Percentiles rank a stretch among this genome's conserved stretches.
These are phyloP conservation scores for Dothistroma pini DNA, from an alignment of 2,329 filamentous ascomycete species.

Conservation along the genomic window DNA sequence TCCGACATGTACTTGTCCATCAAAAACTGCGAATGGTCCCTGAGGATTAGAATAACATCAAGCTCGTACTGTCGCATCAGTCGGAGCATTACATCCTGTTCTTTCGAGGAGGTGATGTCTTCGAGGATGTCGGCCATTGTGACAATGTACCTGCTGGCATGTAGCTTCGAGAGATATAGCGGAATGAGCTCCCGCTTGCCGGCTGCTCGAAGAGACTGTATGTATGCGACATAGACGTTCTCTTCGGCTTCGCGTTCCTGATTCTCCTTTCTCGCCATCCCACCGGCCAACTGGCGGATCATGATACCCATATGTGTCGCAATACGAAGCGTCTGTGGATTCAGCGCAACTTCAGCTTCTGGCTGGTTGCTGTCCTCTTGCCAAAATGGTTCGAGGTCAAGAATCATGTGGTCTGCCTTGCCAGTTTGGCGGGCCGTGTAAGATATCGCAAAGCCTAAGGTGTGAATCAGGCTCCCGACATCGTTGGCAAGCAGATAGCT, in stretches of 20 bases:
- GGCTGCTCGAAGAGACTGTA: constrained; percentile 69
- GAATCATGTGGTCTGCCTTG: constrained; percentile 24
- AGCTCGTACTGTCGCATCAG: constrained; percentile 74
- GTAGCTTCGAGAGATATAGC: constrained; percentile 79
- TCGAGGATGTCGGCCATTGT: constrained; percentile 75
- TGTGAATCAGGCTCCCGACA: constrained; percentile 42
- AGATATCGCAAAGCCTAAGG: constrained; percentile 43
- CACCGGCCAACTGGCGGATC: constrained; percentile 47
- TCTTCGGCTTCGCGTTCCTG: constrained; percentile 56
- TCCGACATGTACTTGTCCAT: constrained; percentile 24
- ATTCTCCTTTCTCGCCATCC: constrained; percentile 40
- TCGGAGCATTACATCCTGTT: constrained; percentile 65
- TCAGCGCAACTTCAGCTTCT: constrained; percentile 36
- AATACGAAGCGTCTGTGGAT: constrained; percentile 45
- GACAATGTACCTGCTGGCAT: constrained; percentile 60
- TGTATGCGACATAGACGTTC: constrained; percentile 76
- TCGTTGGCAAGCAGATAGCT: constrained; percentile 68
- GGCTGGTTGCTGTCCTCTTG: constrained; percentile 17
- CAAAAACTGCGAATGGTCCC: constrained; percentile 54
- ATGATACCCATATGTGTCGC: constrained; percentile 59
- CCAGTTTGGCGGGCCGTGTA: constrained; percentile 33
- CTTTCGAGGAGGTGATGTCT: constrained; percentile 61
- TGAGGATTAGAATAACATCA: constrained; percentile 69
- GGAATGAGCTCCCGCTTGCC: constrained; percentile 76
- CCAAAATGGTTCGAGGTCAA: constrained; percentile 23